A percentile compares a stretch with the other conserved stretches of the same genome.
Conservation (phyloP, 73 alveolate genomes). For the Paramecium pentaurelia region DNA sequence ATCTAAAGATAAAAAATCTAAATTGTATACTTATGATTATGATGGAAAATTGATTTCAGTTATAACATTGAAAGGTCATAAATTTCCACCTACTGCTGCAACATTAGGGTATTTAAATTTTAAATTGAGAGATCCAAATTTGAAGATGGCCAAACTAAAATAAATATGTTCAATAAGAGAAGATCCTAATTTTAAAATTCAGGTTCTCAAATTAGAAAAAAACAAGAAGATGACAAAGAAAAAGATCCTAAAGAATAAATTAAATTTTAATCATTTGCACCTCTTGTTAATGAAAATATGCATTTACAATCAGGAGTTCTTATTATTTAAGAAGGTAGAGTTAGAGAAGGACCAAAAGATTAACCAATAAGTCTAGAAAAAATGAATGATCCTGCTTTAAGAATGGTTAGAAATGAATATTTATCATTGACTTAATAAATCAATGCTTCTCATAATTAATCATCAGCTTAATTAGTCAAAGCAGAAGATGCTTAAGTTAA, state of each 20-base stretch:
- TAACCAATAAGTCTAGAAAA: not conserved
- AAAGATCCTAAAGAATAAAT: not conserved
- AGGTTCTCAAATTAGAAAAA: not conserved
- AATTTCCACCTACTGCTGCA: not conserved
- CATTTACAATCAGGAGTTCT: not conserved
- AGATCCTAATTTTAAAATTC: not conserved
- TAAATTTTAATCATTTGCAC: not conserved
- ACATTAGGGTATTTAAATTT: not conserved
- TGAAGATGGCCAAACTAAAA: conserved; percentile 2
- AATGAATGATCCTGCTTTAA: not conserved
- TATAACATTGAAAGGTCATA: not conserved
- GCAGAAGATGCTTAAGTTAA: conserved; percentile 6
- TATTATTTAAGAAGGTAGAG: not conserved
- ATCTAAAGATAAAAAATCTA: conserved; percentile 39
- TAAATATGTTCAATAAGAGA: not conserved
- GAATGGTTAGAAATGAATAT: conserved; percentile 43
- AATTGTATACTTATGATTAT: conserved; percentile 4
- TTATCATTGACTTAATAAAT: not conserved
- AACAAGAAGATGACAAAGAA: not conserved
- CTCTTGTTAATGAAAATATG: conserved; percentile 16
- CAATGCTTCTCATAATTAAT: not conserved
- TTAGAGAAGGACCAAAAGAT: conserved; percentile 33
- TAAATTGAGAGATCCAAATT: not conserved
- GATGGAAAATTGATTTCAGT: conserved; percentile 42
- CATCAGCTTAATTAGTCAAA: not conserved